Evolutionary conservation across 352 stramenopile genomes (phyloP).

Genomic region (Phytophthora ohioensis): DNA sequence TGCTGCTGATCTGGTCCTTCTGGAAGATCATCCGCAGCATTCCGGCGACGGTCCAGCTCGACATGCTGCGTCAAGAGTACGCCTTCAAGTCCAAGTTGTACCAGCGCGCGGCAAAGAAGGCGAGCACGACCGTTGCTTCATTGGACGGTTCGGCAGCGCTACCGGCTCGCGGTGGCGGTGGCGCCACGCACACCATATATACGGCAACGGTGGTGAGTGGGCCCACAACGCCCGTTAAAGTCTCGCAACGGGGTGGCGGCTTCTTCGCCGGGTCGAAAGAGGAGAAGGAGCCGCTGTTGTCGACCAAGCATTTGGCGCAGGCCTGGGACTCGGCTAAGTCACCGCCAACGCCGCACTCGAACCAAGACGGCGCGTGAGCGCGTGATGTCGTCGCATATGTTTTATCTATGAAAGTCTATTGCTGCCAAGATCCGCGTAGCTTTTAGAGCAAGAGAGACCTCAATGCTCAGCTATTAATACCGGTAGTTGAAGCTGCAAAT

Average conservation of each 20-base stretch:
- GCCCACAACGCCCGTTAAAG: conserved; percentile 24
- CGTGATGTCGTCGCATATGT: not conserved
- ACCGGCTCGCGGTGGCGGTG: conserved; percentile 17
- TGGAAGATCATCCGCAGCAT: conserved; percentile 75
- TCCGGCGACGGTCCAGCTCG: conserved; percentile 65
- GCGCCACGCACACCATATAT: conserved; percentile 32
- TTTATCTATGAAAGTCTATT: conserved; percentile 26
- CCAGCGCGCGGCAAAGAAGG: conserved; percentile 45
- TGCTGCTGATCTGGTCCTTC: conserved; percentile 71
- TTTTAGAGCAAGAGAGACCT: not conserved
- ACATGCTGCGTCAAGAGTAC: conserved; percentile 75
- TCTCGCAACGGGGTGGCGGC: conserved; percentile 19
- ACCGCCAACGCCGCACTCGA: conserved; percentile 18
- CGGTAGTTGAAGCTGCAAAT: conserved; percentile 19
- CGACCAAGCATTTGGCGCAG: conserved; percentile 59
- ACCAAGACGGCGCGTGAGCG: conserved; percentile 29
- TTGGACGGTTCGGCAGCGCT: conserved; percentile 21
- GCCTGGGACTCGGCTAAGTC: conserved; percentile 50
- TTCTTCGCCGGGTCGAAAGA: conserved; percentile 44
- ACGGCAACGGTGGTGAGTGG: conserved; percentile 40
- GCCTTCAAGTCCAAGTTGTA: conserved; percentile 81
- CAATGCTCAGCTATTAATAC: too few relatives aligned
- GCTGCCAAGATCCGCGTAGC: not conserved
- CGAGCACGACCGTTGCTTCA: conserved; percentile 18
- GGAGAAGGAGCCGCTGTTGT: conserved; percentile 71